These are phyloP conservation scores for Epichloe uncinata DNA, from an alignment of 2,329 filamentous ascomycete genomes.

Conservation along the genomic window DNA sequence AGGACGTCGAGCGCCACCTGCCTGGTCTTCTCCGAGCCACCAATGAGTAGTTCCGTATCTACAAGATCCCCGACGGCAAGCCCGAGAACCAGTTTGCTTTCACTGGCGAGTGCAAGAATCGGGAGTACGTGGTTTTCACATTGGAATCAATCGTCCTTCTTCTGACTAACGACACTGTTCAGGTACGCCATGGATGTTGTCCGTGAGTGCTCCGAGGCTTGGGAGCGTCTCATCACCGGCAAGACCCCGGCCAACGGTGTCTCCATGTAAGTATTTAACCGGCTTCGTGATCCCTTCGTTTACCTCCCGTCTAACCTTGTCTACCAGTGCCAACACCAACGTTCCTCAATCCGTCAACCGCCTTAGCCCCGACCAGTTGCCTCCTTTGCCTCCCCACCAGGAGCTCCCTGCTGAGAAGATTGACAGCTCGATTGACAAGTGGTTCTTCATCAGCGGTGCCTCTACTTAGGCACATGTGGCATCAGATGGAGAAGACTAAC, in stretches of 20 bases:
- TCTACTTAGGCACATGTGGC: conserved; percentile 44
- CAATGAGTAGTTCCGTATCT: conserved; percentile 99
- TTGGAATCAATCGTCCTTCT: no score
- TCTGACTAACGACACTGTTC: conserved; percentile 4
- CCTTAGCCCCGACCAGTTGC: conserved; percentile 54
- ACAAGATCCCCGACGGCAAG: conserved; percentile 99
- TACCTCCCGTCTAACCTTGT: conserved; percentile 14
- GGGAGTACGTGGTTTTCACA: conserved; percentile 45
- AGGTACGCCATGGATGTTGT: conserved; percentile 92
- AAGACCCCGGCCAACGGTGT: conserved; percentile 69
- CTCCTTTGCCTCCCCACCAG: conserved; percentile 66
- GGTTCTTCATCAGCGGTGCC: conserved; percentile 99
- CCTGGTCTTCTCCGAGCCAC: conserved; percentile 93
- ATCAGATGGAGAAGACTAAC: neutral
- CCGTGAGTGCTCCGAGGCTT: conserved; percentile 90
- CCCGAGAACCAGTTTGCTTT: conserved; percentile 99
- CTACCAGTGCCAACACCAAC: conserved; percentile 63
- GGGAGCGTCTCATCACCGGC: conserved; percentile 90
- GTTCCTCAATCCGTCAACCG: conserved; percentile 62
- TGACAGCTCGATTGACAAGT: conserved; percentile 96
- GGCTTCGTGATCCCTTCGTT: neutral
- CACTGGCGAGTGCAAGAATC: conserved; percentile 99
- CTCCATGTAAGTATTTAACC: conserved; percentile 54
- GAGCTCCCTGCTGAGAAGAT: conserved; percentile 77
- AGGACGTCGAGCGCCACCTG: conserved; percentile 97